Evolutionary conservation across 345 rosid species (phyloP).

Genomic region (Eucalyptus virginea): DNA sequence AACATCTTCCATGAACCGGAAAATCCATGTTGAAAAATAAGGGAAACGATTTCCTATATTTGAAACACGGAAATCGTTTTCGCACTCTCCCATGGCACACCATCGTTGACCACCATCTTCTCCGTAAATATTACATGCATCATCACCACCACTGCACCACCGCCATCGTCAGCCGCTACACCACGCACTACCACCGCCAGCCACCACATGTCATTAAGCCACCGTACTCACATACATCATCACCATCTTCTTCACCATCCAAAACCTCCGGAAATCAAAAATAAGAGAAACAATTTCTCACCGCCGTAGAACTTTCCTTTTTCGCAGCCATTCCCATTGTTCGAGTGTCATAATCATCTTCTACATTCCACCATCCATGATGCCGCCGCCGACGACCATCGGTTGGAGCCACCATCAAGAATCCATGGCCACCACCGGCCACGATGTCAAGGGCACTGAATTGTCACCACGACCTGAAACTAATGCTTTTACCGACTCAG

Average conservation of each 20-base stretch:
- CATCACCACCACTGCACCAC: neutral
- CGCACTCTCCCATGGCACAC: neutral
- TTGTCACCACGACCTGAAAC: neutral
- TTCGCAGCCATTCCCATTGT: neutral
- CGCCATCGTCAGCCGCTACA: neutral
- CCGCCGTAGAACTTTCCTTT: neutral
- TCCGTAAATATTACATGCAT: neutral
- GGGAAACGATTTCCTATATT: neutral
- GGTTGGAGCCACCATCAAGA: neutral
- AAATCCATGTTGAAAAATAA: too few species aligned
- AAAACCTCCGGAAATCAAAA: neutral
- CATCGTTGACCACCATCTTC: neutral
- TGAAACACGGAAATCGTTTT: neutral
- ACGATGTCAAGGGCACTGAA: fast-evolving
- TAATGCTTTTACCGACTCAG: neutral
- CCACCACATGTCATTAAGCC: neutral
- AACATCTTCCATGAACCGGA: neutral
- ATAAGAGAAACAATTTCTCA: neutral
- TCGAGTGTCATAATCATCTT: neutral
- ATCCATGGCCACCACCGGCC: neutral
- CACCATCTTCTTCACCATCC: neutral
- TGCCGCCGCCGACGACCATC: neutral
- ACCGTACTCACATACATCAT: neutral
- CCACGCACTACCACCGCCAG: neutral
- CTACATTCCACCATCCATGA: neutral